Base-by-base conservation (phyloP, 768 basidiomycete species). In the Pisolithus marmoratus region DNA sequence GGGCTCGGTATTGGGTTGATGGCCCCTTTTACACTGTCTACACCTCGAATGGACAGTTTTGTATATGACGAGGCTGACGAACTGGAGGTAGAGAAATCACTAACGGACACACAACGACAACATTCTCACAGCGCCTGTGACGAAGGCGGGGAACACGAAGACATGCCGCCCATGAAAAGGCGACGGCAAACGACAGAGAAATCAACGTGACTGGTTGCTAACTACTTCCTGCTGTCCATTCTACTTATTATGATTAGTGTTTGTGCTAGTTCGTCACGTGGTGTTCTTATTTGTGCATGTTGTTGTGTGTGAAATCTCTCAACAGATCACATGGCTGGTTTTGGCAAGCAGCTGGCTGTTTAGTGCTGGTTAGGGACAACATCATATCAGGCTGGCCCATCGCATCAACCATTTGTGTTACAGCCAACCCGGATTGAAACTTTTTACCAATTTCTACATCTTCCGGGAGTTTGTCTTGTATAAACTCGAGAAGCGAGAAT, bases 11-110 rank as follows among this genome's bases (percentile, higher is more conserved):
- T 69, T 55, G 68, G 70, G 8, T 68, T 84, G 38, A 69, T 84
- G 58, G 80, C 77, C 48, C 78, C 83, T 12, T 83, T 84, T 56
- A 68, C 68, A 27, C 67, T 80, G 45, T 71, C 77, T 34, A 70
- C 72, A 27, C 72, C 69, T 43, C 66, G 72, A 40, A 65, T 57
- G 27, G 51, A 47, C 22, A 52, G 56, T 15, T 46, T 37, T 9
- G 42, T 29, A 2, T 55, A 58, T 24, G 47, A 60, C 44, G 67
- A 61, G 29, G 52, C 59, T 38, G 68, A 71, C 53, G 68, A 71
- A 50, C 63, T 66, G 23, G 65, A 72, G 56, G 69, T 72, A 37
- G 64, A 71, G 56, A 57, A 52, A 52, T 64, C 61, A 8, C 57
- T 70, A 19, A 46, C 44, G 27, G 58, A 54, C 34, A 58, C 29